A percentile compares a stretch with the other conserved stretches of the same genome.
These are phyloP conservation scores for Colletotrichum sp. DNA, from an alignment of 2,329 filamentous ascomycete species.

Conservation along the genomic window DNA sequence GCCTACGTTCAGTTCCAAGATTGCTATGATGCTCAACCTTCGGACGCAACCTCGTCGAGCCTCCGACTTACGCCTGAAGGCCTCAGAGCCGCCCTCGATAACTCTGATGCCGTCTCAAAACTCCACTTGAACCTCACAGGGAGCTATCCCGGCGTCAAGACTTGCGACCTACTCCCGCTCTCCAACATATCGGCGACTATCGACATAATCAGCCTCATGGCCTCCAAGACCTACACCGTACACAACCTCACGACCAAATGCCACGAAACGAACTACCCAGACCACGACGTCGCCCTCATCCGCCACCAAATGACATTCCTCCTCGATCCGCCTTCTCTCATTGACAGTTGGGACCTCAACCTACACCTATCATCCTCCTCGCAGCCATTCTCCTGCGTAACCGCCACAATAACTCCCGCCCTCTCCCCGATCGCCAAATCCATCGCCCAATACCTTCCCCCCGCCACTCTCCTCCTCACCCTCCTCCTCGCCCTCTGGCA, in stretches of 20 bases:
- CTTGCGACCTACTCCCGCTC: accelerated
- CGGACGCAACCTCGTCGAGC: too few species aligned
- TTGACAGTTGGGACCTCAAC: not conserved
- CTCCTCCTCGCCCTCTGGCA: not conserved
- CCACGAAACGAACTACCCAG: not conserved
- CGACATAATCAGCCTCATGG: not conserved
- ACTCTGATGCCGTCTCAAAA: not conserved
- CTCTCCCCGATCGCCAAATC: not conserved
- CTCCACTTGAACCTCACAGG: not conserved
- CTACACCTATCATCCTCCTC: not conserved
- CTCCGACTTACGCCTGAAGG: not conserved
- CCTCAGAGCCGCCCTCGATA: not conserved
- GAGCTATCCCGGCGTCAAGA: not conserved
- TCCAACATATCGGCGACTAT: not conserved
- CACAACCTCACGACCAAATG: not conserved
- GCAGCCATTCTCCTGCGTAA: not conserved
- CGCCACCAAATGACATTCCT: not conserved
- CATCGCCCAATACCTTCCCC: not conserved
- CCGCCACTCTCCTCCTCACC: not conserved
- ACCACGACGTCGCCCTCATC: not conserved
- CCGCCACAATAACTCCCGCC: not conserved
- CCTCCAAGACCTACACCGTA: not conserved
- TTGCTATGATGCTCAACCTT: not conserved
- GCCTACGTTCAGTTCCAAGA: not conserved
- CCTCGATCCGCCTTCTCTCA: not conserved